Percentiles rank a stretch among this genome's conserved stretches.
These are phyloP conservation scores for Stereum hirsutum DNA, from an alignment of 1,284 basidiomycete species.

Conservation along the genomic window DNA sequence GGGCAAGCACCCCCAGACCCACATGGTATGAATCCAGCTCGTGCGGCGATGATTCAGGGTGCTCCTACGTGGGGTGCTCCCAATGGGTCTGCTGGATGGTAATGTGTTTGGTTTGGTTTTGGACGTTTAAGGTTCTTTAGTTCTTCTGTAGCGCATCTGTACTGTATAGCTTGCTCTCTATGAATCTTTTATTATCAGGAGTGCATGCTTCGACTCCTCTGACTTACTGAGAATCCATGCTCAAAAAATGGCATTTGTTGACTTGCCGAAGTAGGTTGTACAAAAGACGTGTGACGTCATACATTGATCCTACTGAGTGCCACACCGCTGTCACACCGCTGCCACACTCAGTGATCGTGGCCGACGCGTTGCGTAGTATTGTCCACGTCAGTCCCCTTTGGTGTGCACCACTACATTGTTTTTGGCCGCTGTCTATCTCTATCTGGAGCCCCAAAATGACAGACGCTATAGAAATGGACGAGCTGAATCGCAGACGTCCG, in stretches of 20 bases:
- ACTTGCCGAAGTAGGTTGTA: neutral
- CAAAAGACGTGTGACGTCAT: neutral
- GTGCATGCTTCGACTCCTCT: too few relatives aligned
- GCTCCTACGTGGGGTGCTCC: neutral
- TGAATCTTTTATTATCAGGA: too few relatives aligned
- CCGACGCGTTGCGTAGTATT: neutral
- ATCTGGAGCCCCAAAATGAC: too few relatives aligned
- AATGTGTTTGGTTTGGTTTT: conserved; percentile 4
- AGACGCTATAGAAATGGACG: conserved; percentile 7
- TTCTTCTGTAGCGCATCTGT: neutral
- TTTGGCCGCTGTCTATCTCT: too few relatives aligned
- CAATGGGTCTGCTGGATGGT: conserved; percentile 19
- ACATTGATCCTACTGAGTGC: neutral
- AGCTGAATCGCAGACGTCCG: too few relatives aligned
- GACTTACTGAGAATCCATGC: too few relatives aligned
- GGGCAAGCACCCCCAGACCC: conserved; percentile 26
- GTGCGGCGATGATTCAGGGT: conserved; percentile 50
- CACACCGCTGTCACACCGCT: neutral
- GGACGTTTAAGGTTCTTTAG: neutral
- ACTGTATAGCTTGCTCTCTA: too few relatives aligned
- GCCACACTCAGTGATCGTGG: neutral
- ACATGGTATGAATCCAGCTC: conserved; percentile 53
- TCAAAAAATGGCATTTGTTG: too few relatives aligned
- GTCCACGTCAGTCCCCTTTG: neutral
- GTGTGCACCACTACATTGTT: neutral